These are phyloP conservation scores for Phaeolepiota aurea DNA, from an alignment of 768 basidiomycete genomes.

Conservation along the genomic window DNA sequence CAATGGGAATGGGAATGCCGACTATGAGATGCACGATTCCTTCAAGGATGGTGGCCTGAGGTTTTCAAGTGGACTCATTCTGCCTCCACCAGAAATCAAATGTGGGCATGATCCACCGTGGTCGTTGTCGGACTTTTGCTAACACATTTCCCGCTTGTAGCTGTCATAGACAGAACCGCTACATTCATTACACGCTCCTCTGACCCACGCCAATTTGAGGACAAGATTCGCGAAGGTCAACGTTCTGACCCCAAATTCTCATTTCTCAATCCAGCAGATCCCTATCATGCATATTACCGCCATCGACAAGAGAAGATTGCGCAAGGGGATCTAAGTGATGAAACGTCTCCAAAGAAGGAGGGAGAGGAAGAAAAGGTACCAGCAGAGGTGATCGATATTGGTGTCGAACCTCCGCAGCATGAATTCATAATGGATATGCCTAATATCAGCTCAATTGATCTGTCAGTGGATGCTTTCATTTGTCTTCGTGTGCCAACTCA, in stretches of 20 bases:
- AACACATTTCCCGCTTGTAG: slow-evolving; percentile 26
- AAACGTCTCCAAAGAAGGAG: slow-evolving; percentile 36
- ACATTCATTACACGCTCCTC: slow-evolving; percentile 87
- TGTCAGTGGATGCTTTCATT: slow-evolving; percentile 47
- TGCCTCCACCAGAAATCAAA: slow-evolving; percentile 94
- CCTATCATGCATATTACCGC: slow-evolving; percentile 98
- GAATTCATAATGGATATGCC: slow-evolving; percentile 86
- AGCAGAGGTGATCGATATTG: slow-evolving; percentile 52
- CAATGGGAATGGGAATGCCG: slow-evolving; percentile 27
- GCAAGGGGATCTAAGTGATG: slow-evolving; percentile 68
- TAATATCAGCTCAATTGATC: slow-evolving; percentile 78
- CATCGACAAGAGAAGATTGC: slow-evolving; percentile 81
- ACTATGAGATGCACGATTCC: slow-evolving; percentile 29
- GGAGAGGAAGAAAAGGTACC: slow-evolving; percentile 19
- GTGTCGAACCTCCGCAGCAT: slow-evolving; percentile 67
- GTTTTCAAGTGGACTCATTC: slow-evolving; percentile 82
- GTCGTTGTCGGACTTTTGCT: slow-evolving; percentile 5
- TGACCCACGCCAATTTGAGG: slow-evolving; percentile 89
- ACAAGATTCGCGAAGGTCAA: slow-evolving; percentile 94
- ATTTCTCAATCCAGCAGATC: slow-evolving; percentile 93
- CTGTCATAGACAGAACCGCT: slow-evolving; percentile 94
- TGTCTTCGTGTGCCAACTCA: slow-evolving; percentile 6
- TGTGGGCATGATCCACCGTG: slow-evolving; percentile 44
- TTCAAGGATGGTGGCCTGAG: slow-evolving; percentile 27
- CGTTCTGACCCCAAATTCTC: slow-evolving; percentile 97